Evolutionary conservation across 2,329 filamentous ascomycete species (phyloP), one percentile per base, ranked within the genome.

Genomic region (Cordyceps cicadae): DNA sequence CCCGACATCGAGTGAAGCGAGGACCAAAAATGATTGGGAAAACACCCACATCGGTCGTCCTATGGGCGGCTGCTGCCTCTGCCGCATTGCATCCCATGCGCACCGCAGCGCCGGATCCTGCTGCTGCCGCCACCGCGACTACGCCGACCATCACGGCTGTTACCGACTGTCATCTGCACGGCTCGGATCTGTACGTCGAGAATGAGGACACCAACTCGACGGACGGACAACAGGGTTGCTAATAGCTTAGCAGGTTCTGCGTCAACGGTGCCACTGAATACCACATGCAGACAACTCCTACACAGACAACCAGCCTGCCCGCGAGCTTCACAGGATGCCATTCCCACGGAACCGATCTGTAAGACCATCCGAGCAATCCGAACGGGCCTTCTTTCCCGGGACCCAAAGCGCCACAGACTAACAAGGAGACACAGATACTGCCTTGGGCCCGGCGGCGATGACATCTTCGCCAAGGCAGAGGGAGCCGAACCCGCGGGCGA

Each of bases 261-360:
- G 71, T 79, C 65, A 75, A 72, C 45, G 75, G 73, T 51, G 68
- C 71, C 11, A 71, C 71, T 0, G 77, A 80, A 66, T 80, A 76
- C 59, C 64, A 72, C 41, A 72, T 80, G 24, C 72, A 75, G 54
- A 72, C 76, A 3, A 78, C 79, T 7, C 74, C 77, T 3, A 87
- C 82, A 4, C 78, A 77, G 19, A 84, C 81, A 1, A 77, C 78
- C 51, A 79, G 80, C 54, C 71, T 84, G 19, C 84, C 87, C 1
- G 75, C 85, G 0, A 73, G 81, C 57, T 89, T 85, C 67, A 88
- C 85, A 0, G 83, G 73, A 59, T 90, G 88, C 68, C 87, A 90
- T 69, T 67, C 72, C 0, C 86, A 90, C 70, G 85, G 76, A 17
- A 67, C 70, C 3, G 77, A 85, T 51, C 77, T 78, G 84, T 88